phyloP scores from a whole-genome alignment of 1,284 basidiomycete genomes.

The Boletus albobrunnescens region DNA sequence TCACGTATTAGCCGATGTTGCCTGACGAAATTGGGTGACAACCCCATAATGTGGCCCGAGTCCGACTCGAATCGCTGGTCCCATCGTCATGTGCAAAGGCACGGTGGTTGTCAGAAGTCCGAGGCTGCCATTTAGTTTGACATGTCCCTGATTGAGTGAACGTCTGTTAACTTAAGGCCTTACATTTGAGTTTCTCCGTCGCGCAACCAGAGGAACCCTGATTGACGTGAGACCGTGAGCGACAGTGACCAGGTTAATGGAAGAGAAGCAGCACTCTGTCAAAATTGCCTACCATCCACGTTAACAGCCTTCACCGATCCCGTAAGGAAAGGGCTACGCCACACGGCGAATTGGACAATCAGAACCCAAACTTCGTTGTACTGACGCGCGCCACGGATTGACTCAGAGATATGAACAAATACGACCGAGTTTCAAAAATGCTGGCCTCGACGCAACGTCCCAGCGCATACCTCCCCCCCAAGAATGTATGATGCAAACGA shows the following conservation, averaged over 20 bases:
- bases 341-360: slow-evolving; percentile 22
- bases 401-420: neutral
- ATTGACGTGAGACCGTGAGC: slow-evolving; percentile 22
- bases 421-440: neutral
- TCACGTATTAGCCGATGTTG: slow-evolving; percentile 24
- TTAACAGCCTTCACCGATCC: neutral
- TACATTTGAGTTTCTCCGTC: neutral
- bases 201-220: slow-evolving; percentile 11
- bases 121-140: neutral
- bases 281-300: slow-evolving; percentile 8
- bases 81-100: neutral
- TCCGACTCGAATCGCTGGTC: neutral
- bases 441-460: too few relatives aligned
- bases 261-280: slow-evolving; percentile 15
- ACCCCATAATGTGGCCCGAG: slow-evolving; percentile 4
- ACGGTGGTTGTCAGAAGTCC: neutral
- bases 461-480: neutral
- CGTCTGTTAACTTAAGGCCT: neutral
- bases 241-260: slow-evolving; percentile 1
- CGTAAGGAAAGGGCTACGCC: slow-evolving; percentile 19
- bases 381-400: neutral
- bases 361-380: neutral
- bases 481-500: neutral
- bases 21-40: slow-evolving; percentile 23
- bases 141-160: neutral